Percentiles rank a stretch among this genome's conserved stretches.
phyloP scores from a whole-genome alignment of 2,329 filamentous ascomycete species.

The Hymenoscyphus infarciens region DNA sequence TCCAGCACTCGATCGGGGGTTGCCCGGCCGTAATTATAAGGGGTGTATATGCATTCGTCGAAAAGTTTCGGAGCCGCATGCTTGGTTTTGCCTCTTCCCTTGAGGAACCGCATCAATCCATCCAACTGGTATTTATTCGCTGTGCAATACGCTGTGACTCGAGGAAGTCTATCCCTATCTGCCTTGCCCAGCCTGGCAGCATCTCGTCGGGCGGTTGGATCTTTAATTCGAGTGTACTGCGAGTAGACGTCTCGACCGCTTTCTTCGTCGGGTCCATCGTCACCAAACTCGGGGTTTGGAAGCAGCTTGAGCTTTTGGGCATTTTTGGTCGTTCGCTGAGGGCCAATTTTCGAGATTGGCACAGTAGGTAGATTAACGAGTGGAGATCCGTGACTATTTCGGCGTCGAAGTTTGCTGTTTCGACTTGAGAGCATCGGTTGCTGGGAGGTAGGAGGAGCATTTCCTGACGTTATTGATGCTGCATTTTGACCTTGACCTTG shows the following conservation, averaged over 20 bases:
- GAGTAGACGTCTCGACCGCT: slow-evolving; percentile 94
- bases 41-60: slow-evolving; percentile 96
- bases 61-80: slow-evolving; percentile 87
- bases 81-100: slow-evolving; percentile 72
- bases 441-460: slow-evolving; percentile 34
- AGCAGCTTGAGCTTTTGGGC: slow-evolving; percentile 97
- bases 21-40: slow-evolving; percentile 71
- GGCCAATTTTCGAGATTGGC: slow-evolving; percentile 70
- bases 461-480: slow-evolving; percentile 35
- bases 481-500: background rate
- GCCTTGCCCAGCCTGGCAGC: slow-evolving; percentile 91
- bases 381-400: slow-evolving; percentile 71
- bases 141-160: slow-evolving; percentile 96
- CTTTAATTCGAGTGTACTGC: slow-evolving; percentile 96
- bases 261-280: slow-evolving; percentile 78
- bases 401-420: slow-evolving; percentile 81
- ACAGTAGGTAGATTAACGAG: slow-evolving; percentile 36
- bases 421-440: slow-evolving; percentile 70
- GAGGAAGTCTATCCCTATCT: slow-evolving; percentile 78
- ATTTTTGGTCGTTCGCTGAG: slow-evolving; percentile 91
- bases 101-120: slow-evolving; percentile 83
- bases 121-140: slow-evolving; percentile 90
- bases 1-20: slow-evolving; percentile 34
- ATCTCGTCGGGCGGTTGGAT: slow-evolving; percentile 87
- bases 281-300: slow-evolving; percentile 80